A percentile compares a stretch with the other conserved stretches of the same genome.
phyloP scores from a whole-genome alignment of 1,284 basidiomycete species.

The Vanrija sp. region DNA sequence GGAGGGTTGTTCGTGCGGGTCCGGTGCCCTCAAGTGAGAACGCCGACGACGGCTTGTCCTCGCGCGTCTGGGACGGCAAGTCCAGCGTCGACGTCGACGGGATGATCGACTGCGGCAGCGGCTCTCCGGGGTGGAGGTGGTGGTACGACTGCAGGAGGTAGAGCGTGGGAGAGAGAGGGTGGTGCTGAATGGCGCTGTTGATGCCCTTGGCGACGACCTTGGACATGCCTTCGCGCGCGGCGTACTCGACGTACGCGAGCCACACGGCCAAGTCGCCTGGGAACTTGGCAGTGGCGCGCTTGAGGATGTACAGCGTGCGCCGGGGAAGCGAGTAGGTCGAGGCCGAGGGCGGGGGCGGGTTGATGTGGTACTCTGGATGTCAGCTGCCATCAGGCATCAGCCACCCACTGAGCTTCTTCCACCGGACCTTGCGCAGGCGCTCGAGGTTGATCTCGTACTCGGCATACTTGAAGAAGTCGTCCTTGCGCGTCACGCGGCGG shows the following conservation, averaged over 20 bases:
- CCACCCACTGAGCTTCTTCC: conserved; percentile 65
- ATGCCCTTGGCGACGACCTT: conserved; percentile 69
- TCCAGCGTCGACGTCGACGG: conserved; percentile 34
- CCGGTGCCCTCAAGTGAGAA: conserved; percentile 47
- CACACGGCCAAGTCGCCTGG: conserved; percentile 81
- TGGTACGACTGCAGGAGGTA: conserved; percentile 84
- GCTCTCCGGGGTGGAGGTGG: conserved; percentile 67
- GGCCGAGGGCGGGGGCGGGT: conserved; percentile 58
- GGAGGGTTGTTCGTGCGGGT: conserved; percentile 75
- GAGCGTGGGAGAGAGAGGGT: conserved; percentile 71
- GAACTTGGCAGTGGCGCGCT: conserved; percentile 83
- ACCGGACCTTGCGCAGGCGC: conserved; percentile 68
- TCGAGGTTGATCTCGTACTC: conserved; percentile 90
- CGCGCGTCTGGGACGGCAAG: conserved; percentile 18
- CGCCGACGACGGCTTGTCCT: conserved; percentile 11
- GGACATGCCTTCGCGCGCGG: conserved; percentile 72
- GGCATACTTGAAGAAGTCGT: conserved; percentile 86
- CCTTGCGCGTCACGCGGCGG: conserved; percentile 74
- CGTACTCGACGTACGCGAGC: conserved; percentile 82
- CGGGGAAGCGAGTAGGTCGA: conserved; percentile 78
- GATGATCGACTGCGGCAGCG: conserved; percentile 55
- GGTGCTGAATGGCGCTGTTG: conserved; percentile 73
- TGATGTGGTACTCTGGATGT: conserved; percentile 37
- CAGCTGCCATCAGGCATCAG: not conserved
- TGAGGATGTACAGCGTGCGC: conserved; percentile 82